Evolutionary conservation across 1,284 basidiomycete species (phyloP).

Genomic region (Microbotryum lychnidis-dioicae): DNA sequence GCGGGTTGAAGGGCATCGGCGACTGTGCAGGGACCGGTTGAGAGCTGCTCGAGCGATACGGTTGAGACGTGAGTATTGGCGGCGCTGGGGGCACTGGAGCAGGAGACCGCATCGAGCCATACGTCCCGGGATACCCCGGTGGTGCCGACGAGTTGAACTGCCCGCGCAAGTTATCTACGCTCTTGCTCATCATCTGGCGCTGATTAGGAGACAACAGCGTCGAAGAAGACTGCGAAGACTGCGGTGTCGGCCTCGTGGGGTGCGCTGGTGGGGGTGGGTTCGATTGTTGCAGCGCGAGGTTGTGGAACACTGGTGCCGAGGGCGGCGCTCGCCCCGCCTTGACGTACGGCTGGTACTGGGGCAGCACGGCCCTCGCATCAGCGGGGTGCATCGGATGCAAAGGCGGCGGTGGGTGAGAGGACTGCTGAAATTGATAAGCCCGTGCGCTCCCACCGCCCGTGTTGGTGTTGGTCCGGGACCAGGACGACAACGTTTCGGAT

Average conservation of each 20-base stretch:
- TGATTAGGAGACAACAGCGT: neutral
- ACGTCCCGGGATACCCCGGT: neutral
- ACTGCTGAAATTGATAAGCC: too few species aligned
- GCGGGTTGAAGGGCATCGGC: neutral
- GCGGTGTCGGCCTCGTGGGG: neutral
- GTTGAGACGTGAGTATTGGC: neutral
- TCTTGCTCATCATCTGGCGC: constrained; percentile 12
- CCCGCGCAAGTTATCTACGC: constrained; percentile 26
- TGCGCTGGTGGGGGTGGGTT: neutral
- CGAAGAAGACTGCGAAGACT: neutral
- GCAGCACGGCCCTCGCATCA: neutral
- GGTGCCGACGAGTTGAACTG: neutral
- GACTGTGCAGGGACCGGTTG: neutral
- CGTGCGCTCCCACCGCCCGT: too few species aligned
- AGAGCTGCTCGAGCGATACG: neutral
- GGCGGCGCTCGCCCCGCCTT: neutral
- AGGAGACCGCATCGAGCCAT: neutral
- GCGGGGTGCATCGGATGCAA: neutral
- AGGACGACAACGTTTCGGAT: too few species aligned
- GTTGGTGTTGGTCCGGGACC: too few species aligned
- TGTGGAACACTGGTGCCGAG: constrained; percentile 1
- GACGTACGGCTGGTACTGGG: constrained; percentile 3
- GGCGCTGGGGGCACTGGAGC: constrained; percentile 2
- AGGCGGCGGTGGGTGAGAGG: too few species aligned
- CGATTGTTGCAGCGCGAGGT: neutral